Evolutionary conservation across 1,284 basidiomycete genomes (phyloP).

Genomic region (Volvariella surrecta): DNA sequence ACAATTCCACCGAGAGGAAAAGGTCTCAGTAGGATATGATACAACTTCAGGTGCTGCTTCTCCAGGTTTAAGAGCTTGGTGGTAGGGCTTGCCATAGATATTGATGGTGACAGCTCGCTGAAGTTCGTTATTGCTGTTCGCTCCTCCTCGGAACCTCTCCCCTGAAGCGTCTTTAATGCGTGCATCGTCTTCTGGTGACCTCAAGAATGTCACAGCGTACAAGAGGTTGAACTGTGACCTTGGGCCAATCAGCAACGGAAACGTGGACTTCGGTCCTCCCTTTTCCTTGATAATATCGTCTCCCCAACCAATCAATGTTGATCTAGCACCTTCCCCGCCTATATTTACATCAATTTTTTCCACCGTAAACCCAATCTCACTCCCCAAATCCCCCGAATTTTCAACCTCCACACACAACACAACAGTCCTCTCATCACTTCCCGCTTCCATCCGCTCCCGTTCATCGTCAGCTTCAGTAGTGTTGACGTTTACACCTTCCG

Average conservation of each 20-base stretch:
- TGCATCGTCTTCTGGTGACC: slow-evolving; percentile 52
- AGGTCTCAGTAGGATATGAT: slow-evolving; percentile 59
- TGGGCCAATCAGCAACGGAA: slow-evolving; percentile 62
- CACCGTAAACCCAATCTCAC: slow-evolving; percentile 58
- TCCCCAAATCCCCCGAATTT: slow-evolving; percentile 53
- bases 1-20: slow-evolving; percentile 84
- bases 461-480: slow-evolving; percentile 42
- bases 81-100: slow-evolving; percentile 63
- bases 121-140: slow-evolving; percentile 32
- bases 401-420: slow-evolving; percentile 83
- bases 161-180: slow-evolving; percentile 12
- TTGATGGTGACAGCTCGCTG: slow-evolving; percentile 73
- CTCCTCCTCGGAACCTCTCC: slow-evolving; percentile 8
- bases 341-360: slow-evolving; percentile 67
- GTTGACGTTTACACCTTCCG: slow-evolving; percentile 22
- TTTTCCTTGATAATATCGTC: slow-evolving; percentile 22
- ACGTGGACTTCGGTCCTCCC: slow-evolving; percentile 32
- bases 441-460: slow-evolving; percentile 51
- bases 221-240: slow-evolving; percentile 81
- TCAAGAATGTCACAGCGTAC: slow-evolving; percentile 73
- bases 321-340: slow-evolving; percentile 66
- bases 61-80: slow-evolving; percentile 9
- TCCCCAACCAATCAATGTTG: slow-evolving; percentile 63
- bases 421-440: slow-evolving; percentile 73
- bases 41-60: slow-evolving; percentile 8